A percentile compares a stretch with the other conserved stretches of the same genome.
phyloP scores from a whole-genome alignment of 2,329 filamentous ascomycete species.

The Orbilia oligospora region DNA sequence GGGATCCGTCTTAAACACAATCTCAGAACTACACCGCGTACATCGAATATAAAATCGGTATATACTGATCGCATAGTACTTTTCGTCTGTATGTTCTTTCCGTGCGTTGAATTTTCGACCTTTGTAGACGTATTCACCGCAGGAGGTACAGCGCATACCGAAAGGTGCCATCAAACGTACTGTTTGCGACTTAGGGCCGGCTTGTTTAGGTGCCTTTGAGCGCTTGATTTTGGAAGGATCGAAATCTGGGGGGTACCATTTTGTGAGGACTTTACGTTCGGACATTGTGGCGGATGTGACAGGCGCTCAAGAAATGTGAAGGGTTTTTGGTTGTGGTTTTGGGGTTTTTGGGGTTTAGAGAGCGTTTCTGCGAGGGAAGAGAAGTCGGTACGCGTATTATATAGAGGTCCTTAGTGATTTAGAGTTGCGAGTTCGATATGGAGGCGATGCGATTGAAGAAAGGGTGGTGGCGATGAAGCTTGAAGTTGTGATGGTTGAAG shows the following conservation, averaged over 20 bases:
- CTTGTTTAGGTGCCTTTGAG: conserved; percentile 76
- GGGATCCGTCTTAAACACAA: conserved; percentile 94
- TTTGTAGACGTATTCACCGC: conserved; percentile 88
- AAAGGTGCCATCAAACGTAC: conserved; percentile 93
- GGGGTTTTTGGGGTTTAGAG: not conserved
- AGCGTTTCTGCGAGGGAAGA: not conserved
- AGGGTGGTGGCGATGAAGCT: not conserved
- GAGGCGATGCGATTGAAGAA: not conserved
- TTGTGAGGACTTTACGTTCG: conserved; percentile 83
- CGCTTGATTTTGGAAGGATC: conserved; percentile 86
- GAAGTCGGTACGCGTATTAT: not conserved
- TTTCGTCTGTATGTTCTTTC: conserved; percentile 92
- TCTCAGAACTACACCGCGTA: conserved; percentile 86
- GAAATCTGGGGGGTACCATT: conserved; percentile 82
- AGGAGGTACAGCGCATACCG: conserved; percentile 79
- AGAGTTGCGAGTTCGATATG: not conserved
- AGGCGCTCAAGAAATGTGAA: conserved; percentile 10
- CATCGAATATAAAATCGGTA: conserved; percentile 93
- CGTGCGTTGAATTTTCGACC: conserved; percentile 95
- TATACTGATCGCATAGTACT: conserved; percentile 88
- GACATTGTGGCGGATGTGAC: conserved; percentile 74
- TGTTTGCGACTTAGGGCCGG: conserved; percentile 84
- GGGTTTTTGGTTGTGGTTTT: not conserved
- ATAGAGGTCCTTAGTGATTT: not conserved
- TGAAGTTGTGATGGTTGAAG: not conserved